A percentile compares a stretch with the other conserved stretches of the same genome.
Evolutionary conservation across 306 rosid species (phyloP).

Genomic region (Lablab purpureus): DNA sequence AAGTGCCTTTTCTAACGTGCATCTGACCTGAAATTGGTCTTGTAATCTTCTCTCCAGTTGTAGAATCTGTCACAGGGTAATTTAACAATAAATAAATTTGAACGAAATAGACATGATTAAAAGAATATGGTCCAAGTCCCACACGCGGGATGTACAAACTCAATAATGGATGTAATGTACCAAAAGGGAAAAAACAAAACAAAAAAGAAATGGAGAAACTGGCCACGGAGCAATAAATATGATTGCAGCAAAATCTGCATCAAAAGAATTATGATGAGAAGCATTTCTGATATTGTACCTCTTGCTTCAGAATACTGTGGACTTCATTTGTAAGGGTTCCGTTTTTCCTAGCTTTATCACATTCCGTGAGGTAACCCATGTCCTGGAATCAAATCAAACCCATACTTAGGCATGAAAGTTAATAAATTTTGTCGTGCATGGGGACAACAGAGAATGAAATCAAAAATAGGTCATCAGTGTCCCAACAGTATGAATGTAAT

Average conservation of each 20-base stretch:
- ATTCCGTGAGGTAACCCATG: constrained; percentile 59
- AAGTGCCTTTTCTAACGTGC: constrained; percentile 77
- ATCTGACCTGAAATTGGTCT: constrained; percentile 80
- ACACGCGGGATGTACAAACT: neutral
- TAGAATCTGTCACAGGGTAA: constrained; percentile 65
- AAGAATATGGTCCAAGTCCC: constrained; percentile 34
- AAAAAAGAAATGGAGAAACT: constrained; percentile 13
- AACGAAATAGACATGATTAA: constrained; percentile 32
- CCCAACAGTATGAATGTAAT: constrained; percentile 39
- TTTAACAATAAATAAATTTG: neutral
- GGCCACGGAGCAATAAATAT: constrained; percentile 29
- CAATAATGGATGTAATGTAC: constrained; percentile 20
- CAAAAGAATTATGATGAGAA: constrained; percentile 28
- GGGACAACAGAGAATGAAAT: constrained; percentile 40
- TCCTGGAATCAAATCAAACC: constrained; percentile 66
- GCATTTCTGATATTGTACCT: constrained; percentile 58
- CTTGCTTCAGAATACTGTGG: constrained; percentile 79
- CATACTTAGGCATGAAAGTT: constrained; percentile 42
- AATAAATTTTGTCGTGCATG: constrained; percentile 29
- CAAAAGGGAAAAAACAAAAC: neutral
- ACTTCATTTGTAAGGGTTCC: constrained; percentile 62
- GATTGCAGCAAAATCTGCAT: constrained; percentile 22
- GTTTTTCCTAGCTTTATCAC: constrained; percentile 55
- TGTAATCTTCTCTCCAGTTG: constrained; percentile 88
- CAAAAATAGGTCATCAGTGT: constrained; percentile 38